Conservation (phyloP, 768 basidiomycete genomes). For the Tulasnella sp. region DNA sequence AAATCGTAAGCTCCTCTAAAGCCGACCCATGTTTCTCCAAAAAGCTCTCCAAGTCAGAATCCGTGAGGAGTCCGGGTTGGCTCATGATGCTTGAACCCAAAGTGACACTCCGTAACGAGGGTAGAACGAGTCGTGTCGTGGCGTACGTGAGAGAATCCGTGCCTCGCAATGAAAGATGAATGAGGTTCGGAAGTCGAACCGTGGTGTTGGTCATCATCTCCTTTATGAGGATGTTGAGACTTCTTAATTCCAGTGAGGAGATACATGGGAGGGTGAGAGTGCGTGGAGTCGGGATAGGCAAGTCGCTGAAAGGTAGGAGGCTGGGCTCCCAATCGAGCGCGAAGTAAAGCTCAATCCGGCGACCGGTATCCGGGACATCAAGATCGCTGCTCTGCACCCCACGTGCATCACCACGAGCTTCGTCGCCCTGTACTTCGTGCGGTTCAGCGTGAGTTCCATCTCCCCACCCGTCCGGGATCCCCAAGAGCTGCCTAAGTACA, state of each 20-base stretch:
- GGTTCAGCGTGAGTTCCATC: not conserved
- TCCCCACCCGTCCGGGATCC: not conserved
- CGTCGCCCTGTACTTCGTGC: not conserved
- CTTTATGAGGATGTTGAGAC: not conserved
- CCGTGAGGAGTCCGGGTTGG: too few relatives aligned
- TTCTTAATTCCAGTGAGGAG: not conserved
- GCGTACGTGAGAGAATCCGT: not conserved
- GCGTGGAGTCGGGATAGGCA: not conserved
- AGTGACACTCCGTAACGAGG: not conserved
- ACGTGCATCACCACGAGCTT: not conserved
- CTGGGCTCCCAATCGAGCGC: not conserved
- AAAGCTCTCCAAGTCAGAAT: not conserved
- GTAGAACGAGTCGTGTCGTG: not conserved
- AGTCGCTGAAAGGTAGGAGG: not conserved
- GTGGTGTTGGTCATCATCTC: not conserved
- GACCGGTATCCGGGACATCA: not conserved
- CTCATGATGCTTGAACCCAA: not conserved
- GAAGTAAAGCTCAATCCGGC: not conserved
- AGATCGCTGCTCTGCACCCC: not conserved
- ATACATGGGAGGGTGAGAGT: not conserved
- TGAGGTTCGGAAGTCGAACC: not conserved
- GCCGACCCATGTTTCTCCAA: not conserved
- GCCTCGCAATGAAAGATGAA: not conserved
- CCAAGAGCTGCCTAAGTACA: not conserved
- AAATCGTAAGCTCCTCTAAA: not conserved